Evolutionary conservation across 805 yeast genomes (phyloP), one percentile per base, ranked within the genome.

Genomic region (Myxozyma lipomycoides): DNA sequence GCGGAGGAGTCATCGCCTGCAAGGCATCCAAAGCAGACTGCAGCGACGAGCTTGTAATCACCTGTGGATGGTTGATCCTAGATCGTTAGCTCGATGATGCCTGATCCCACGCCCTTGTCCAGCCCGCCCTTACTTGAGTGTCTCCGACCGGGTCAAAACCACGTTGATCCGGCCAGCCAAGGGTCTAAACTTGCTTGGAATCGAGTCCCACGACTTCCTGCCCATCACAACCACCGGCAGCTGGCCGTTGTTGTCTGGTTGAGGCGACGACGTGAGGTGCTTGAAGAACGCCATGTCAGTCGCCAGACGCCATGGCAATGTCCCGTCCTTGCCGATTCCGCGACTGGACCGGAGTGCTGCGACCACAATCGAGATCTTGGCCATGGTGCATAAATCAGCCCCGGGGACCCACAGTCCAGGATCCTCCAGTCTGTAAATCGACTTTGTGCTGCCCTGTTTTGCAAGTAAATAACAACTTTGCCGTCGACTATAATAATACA

Each of bases 121-220:
- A 7, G 12, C 32, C 32, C 12, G 32, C 12, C 7, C 32, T 28
- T 28, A 28, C 32, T 28, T 28, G 32, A 28, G 12, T 4, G 37
- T 53, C 48, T 55, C 40, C 40, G 66, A 64, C 43, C 89, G 69
- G 23, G 95, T 84, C 9, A 93, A 69, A 0, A 93, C 80, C 12
- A 89, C 79, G 66, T 93, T 93, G 24, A 80, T 49, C 50, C 98
- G 75, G 43, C 74, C 79, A 2, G 83, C 82, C 40, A 93, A 73
- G 0, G 98, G 98, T 55, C 95, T 73, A 69, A 88, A 93, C 64
- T 77, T 82, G 1, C 68, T 55, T 0, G 98, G 98, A 28, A 93
- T 90, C 5, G 95, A 86, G 28, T 89, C 93, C 95, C 97, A 93
- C 1, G 98, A 91, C 64, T 82, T 85, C 52, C 97, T 76, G 12